phyloP scores from a whole-genome alignment of 164 flowering plant species.

The Tetracentron sinense region DNA sequence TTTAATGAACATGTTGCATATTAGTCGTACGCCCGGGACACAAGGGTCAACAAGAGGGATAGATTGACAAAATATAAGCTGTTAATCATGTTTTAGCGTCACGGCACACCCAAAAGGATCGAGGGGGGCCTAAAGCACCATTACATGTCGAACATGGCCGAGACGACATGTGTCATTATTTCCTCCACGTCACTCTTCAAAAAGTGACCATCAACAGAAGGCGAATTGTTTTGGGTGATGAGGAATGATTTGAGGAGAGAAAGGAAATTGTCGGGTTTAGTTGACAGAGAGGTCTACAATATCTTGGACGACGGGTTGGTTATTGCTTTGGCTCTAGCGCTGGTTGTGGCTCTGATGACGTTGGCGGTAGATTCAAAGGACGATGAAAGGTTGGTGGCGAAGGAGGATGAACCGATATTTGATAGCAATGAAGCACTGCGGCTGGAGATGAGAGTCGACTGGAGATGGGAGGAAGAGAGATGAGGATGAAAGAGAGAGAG shows the following conservation, averaged over 20 bases:
- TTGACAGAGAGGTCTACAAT: constrained; percentile 82
- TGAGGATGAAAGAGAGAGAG: too few relatives aligned
- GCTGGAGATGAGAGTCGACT: constrained; percentile 74
- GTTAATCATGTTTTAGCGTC: too few relatives aligned
- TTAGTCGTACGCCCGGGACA: too few relatives aligned
- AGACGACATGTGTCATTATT: too few relatives aligned
- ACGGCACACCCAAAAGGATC: too few relatives aligned
- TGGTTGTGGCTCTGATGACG: constrained; percentile 16
- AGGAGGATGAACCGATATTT: constrained; percentile 31
- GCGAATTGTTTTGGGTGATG: constrained; percentile 84
- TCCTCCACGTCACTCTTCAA: too few relatives aligned
- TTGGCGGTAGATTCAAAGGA: constrained; percentile 15
- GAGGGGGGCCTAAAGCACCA: too few relatives aligned
- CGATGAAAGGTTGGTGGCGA: constrained; percentile 10
- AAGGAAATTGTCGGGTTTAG: constrained; percentile 77
- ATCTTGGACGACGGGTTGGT: constrained; percentile 42
- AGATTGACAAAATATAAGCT: too few relatives aligned
- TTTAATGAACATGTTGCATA: too few relatives aligned
- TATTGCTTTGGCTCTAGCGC: background rate
- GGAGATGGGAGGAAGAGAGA: too few relatives aligned
- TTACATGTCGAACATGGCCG: too few relatives aligned
- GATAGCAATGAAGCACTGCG: constrained; percentile 61
- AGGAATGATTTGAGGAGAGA: constrained; percentile 80
- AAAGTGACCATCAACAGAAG: constrained; percentile 30
- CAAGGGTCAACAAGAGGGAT: too few relatives aligned